These are phyloP conservation scores for Kwoniella shandongensis DNA, from an alignment of 768 basidiomycete species.

Conservation along the genomic window DNA sequence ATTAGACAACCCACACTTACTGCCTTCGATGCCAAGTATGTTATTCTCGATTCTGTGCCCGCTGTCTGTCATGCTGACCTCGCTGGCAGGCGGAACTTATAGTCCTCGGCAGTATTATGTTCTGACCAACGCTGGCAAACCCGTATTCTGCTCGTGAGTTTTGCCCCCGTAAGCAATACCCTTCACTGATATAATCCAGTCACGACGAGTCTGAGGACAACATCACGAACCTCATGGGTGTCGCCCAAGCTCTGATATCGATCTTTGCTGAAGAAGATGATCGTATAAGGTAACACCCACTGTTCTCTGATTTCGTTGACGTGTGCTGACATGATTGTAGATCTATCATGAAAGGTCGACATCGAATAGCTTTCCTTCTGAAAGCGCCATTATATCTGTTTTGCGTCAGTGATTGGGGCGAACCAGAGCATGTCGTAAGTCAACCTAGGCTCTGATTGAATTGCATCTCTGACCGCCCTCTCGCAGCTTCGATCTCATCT, in stretches of 20 bases:
- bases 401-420: slow-evolving; percentile 87
- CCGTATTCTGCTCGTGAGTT: slow-evolving; percentile 83
- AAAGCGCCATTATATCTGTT: slow-evolving; percentile 88
- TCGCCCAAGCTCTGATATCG: slow-evolving; percentile 93
- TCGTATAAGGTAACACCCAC: slow-evolving; percentile 56
- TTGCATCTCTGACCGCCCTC: not conserved
- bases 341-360: slow-evolving; percentile 77
- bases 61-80: not conserved
- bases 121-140: slow-evolving; percentile 93
- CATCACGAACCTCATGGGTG: slow-evolving; percentile 76
- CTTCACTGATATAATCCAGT: slow-evolving; percentile 50
- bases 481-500: slow-evolving; percentile 84
- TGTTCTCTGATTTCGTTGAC: too few species aligned
- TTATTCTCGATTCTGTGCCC: not conserved
- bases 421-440: slow-evolving; percentile 91
- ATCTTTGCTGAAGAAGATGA: slow-evolving; percentile 93
- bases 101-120: slow-evolving; percentile 75
- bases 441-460: too few species aligned
- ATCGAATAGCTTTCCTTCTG: slow-evolving; percentile 80
- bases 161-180: not conserved
- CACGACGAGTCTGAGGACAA: slow-evolving; percentile 62
- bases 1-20: not conserved
- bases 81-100: slow-evolving; percentile 1
- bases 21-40: not conserved
- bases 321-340: slow-evolving; percentile 56